These are phyloP conservation scores for Bombardia bombarda DNA, from an alignment of 495 filamentous ascomycete genomes.

Conservation along the genomic window DNA sequence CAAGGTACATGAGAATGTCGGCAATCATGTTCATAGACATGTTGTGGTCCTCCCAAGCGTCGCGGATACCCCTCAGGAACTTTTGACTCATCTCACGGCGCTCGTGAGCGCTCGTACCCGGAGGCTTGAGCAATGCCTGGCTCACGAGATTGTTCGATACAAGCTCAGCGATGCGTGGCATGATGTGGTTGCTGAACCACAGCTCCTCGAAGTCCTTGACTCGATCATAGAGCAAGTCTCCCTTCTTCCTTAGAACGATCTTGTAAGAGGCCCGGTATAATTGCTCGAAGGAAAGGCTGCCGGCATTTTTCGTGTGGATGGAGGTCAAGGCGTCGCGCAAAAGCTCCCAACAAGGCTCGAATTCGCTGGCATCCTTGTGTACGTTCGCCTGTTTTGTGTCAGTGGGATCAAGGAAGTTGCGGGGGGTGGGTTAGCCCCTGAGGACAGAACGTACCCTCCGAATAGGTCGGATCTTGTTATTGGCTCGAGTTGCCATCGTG, in stretches of 20 bases:
- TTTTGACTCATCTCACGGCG: conserved; percentile 71
- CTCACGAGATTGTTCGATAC: conserved; percentile 53
- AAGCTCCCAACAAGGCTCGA: conserved; percentile 72
- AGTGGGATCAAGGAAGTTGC: neutral
- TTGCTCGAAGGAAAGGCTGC: conserved; percentile 84
- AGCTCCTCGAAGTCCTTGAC: conserved; percentile 72
- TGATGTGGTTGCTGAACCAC: conserved; percentile 67
- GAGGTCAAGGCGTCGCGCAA: conserved; percentile 67
- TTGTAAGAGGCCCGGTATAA: conserved; percentile 95
- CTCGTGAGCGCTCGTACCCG: conserved; percentile 61
- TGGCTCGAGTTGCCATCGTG: conserved; percentile 17
- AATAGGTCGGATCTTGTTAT: conserved; percentile 18
- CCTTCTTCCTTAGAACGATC: conserved; percentile 82
- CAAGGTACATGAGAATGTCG: conserved; percentile 98
- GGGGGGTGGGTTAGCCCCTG: neutral
- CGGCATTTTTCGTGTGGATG: conserved; percentile 90
- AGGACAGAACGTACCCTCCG: conserved; percentile 11
- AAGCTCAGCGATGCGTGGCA: conserved; percentile 51
- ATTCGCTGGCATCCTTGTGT: conserved; percentile 42
- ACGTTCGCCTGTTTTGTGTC: conserved; percentile 16
- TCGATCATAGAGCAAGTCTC: conserved; percentile 70
- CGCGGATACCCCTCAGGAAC: conserved; percentile 68
- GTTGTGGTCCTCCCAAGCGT: conserved; percentile 81
- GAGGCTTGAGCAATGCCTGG: conserved; percentile 33
- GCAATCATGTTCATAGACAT: conserved; percentile 95